Percentiles rank a stretch among this genome's conserved stretches.
These are phyloP conservation scores for Oxyria digyna DNA, from an alignment of 148 eudicot genomes.

Conservation along the genomic window DNA sequence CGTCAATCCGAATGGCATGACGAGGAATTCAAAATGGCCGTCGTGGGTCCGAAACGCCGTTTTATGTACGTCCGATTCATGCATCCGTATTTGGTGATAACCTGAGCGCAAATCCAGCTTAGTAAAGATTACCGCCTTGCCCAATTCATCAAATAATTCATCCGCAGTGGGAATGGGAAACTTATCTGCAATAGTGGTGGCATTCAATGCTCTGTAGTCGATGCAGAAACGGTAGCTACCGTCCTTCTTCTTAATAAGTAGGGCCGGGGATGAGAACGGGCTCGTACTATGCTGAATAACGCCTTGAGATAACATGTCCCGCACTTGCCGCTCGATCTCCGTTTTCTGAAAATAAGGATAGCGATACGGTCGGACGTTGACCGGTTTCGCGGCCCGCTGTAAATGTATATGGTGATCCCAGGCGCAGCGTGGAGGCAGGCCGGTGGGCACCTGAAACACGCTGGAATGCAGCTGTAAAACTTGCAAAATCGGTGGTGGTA, in stretches of 20 bases:
- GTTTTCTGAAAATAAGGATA: background rate
- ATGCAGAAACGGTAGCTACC: background rate
- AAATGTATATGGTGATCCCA: background rate
- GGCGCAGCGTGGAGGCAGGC: background rate
- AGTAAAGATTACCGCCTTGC: background rate
- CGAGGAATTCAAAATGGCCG: background rate
- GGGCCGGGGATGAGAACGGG: background rate
- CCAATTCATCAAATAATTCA: background rate
- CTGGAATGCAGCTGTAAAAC: background rate
- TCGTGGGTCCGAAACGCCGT: background rate
- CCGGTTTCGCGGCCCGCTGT: background rate
- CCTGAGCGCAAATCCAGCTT: constrained; percentile 1
- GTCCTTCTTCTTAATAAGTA: background rate
- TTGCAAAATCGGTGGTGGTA: background rate
- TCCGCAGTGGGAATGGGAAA: background rate
- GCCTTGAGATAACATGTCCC: background rate
- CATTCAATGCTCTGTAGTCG: background rate
- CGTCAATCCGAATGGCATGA: background rate
- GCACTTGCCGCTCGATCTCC: background rate
- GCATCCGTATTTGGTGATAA: background rate
- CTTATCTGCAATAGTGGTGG: background rate
- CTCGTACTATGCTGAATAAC: background rate
- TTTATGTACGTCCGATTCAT: background rate
- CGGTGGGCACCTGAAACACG: background rate
- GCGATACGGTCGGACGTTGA: background rate